Base-by-base conservation (phyloP, 1,139 yeast species). In the Kluyveromyces sp. region DNA sequence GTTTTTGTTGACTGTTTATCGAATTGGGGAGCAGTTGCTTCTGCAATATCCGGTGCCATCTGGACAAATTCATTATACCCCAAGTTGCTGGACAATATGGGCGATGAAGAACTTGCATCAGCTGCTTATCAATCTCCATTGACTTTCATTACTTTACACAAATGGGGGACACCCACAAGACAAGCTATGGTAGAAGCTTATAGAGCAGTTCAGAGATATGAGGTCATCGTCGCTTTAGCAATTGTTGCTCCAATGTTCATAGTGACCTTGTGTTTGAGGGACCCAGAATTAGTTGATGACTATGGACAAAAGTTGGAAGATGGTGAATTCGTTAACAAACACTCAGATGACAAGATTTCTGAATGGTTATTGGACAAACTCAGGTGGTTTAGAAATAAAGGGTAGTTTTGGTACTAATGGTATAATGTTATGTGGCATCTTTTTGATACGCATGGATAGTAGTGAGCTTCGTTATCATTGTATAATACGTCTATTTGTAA, bases 91-190 rank as follows among this genome's bases (percentile, higher is more conserved):
- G 42, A 42, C 25, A 34, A 47, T 32, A 37, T 60, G 34, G 57
- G 56, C 7, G 56, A 65, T 45, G 52, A 59, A 2, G 60, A 67
- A 0, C 49, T 73, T 30, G 79, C 78, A 1, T 53, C 57, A 0
- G 45, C 46, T 4, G 83, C 81, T 15, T 81, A 79, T 54, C 67
- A 64, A 6, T 59, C 67, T 28, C 86, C 86, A 25, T 70, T 72
- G 43, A 57, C 65, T 1, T 78, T 75, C 53, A 66, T 73, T 41
- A 46, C 56, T 1, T 56, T 58, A 3, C 68, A 79, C 54, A 60
- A 74, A 3, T 78, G 83, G 81, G 84, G 78, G 1, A 64, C 80
- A 3, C 73, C 79, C n/a, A 77, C 72, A 52, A 73, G 88, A 64
- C 54, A 59, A 5, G 78, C 75, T 1, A 69, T 79, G 41, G 81